Evolutionary conservation across 306 rosid genomes (phyloP), one percentile per base, ranked within the genome.

Genomic region (Ceratonia siliqua): DNA sequence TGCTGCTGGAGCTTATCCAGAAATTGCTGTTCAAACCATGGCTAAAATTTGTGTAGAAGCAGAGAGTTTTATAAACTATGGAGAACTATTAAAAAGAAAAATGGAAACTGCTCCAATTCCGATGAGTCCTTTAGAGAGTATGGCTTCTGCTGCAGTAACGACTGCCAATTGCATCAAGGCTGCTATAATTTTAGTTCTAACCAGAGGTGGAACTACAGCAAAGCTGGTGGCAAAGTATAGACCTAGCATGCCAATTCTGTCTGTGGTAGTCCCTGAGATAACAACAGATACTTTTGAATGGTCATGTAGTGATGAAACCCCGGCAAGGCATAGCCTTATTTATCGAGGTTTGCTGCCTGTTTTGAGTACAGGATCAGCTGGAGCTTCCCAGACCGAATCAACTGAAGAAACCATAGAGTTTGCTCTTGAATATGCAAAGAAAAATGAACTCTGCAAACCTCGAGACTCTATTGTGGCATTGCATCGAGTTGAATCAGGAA

Each of bases 171-270:
- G 48, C 50, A 63, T 77, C 35, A 77, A 78, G 1, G 88, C 88
- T 1, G 78, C 77, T 17, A 14, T 81, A 18, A 81, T 81, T 41
- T 25, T 84, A 14, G 83, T 81, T 7, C 79, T 77, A 5, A 84
- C 85, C n/a, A 73, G 49, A 46, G 79, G 78, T 28, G 85, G 83
- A 22, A 72, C 50, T 30, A 82, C 88, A 2, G 85, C 85, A 8
- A 86, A 85, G 83, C 39, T 82, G 53, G 81, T 85, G 39, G 82
- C 89, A 0, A 88, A 88, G 67, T 85, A 88, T 76, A 78, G 92
- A 80, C 92, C 92, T 39, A 81, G 81, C 14, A 76, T 85, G 86
- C 92, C 88, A 0, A 82, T 88, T 64, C 56, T 88, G 69, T 84
- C 92, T 0, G 83, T 85, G 70, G 81, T 88, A n/a, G 77, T 76